Base-by-base conservation (phyloP, 2,329 filamentous ascomycete genomes). In the Paecilomyces fulvus region DNA sequence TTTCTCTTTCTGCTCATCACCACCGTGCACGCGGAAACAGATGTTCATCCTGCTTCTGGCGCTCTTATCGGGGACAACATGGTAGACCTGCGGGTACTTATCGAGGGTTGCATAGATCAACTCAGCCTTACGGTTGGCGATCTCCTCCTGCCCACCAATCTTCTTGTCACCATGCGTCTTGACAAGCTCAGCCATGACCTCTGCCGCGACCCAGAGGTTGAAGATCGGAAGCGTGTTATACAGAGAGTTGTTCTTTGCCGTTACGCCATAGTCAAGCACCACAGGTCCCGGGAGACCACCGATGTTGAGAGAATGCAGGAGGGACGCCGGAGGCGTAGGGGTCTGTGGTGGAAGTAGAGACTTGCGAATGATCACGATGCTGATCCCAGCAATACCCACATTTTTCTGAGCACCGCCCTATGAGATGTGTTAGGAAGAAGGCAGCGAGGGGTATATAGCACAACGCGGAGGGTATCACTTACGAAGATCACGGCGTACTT, bases 171-270 rank as follows among this genome's bases (percentile, higher is more conserved):
- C 80, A 71, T 83, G 88, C 0, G 78, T 81, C 17, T 76, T 67
- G 12, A 95, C 79, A 0, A 96, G 81, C 61, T 83, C 85, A 67
- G 88, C 84, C 68, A 97, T 86, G 53, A 97, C 92, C 70, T 89
- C 85, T n/a, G 91, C 91, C 14, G 90, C 89, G 55, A 96, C 83
- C 66, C 87, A 97, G 37, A 96, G 88, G 70, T 92, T 92, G 67
- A 97, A 96, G 67, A 97, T 95, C 66, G 90, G 92, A 10, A 97
- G 78, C 0, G 92, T 97, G 75, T 97, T 97, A 78, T 97, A 97
- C 28, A 97, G 80, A 64, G 88, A 94, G 77, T 95, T 94, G 77
- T 95, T 95, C 79, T 95, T 95, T 46, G 89, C 87, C 62, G 94
- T 87, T 0, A 83, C 90, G 60, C 90, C 86, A 68, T 92, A 97